Conservation (phyloP, 306 rosid genomes). For the Corylus avellana region DNA sequence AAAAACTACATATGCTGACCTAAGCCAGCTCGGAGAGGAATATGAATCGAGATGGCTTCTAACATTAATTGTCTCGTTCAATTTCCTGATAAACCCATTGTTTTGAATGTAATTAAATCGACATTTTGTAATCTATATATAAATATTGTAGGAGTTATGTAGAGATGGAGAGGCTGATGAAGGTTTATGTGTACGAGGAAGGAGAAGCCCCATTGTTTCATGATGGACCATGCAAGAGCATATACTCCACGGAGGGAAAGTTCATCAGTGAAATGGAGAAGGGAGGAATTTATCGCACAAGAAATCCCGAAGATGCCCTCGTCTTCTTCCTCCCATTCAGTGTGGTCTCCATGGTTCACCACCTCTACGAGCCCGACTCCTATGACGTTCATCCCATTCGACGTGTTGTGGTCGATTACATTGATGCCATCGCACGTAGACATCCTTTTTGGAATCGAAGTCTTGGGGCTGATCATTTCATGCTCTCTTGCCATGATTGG, state of each 20-base stretch:
- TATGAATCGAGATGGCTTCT: too few relatives aligned
- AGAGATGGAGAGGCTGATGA: slow-evolving; percentile 64
- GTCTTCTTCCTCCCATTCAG: slow-evolving; percentile 57
- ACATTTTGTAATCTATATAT: too few relatives aligned
- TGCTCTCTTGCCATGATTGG: slow-evolving; percentile 71
- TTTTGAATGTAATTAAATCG: too few relatives aligned
- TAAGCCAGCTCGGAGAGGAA: too few relatives aligned
- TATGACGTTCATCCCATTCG: slow-evolving; percentile 9
- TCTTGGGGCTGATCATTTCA: slow-evolving; percentile 58
- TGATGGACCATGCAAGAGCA: slow-evolving; percentile 41
- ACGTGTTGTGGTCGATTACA: slow-evolving; percentile 39
- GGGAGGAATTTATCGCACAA: slow-evolving; percentile 39
- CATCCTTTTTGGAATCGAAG: slow-evolving; percentile 62
- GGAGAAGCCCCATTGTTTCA: slow-evolving; percentile 62
- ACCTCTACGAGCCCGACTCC: slow-evolving; percentile 28
- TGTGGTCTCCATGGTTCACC: slow-evolving; percentile 45
- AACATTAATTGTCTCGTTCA: too few relatives aligned
- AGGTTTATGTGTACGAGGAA: slow-evolving; percentile 62
- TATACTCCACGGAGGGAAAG: slow-evolving; percentile 57
- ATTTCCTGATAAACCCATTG: too few relatives aligned
- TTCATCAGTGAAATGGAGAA: slow-evolving; percentile 58
- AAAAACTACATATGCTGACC: too few relatives aligned
- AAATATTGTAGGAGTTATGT: slow-evolving; percentile 45
- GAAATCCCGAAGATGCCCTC: slow-evolving; percentile 50
- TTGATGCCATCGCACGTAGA: slow-evolving; percentile 34